phyloP scores from a whole-genome alignment of 805 yeast genomes.

The Candida pseudofarinosa region DNA sequence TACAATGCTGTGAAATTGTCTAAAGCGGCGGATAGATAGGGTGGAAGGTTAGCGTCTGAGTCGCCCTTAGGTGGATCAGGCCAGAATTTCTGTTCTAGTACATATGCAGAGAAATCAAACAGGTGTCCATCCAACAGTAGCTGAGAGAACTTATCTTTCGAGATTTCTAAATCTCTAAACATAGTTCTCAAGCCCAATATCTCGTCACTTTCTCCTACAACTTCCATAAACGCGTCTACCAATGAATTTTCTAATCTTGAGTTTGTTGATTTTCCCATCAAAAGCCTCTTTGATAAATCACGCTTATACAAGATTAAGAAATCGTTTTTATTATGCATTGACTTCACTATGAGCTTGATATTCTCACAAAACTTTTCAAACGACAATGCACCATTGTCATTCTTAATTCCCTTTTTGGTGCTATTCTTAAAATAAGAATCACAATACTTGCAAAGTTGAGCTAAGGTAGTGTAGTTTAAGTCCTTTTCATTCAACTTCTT shows the following conservation, averaged over 20 bases:
- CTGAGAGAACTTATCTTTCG: conserved; percentile 14
- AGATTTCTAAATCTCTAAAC: conserved; percentile 29
- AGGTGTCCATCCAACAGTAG: conserved; percentile 1
- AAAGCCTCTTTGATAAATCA: conserved; percentile 35
- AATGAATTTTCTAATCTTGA: conserved; percentile 18
- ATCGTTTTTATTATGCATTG: conserved; percentile 29
- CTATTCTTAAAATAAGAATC: conserved; percentile 24
- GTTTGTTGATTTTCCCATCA: conserved; percentile 19
- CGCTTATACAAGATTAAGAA: conserved; percentile 28
- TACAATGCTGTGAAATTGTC: conserved; percentile 19
- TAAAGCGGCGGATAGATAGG: conserved; percentile 13
- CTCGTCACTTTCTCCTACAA: conserved; percentile 31
- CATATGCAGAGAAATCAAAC: conserved; percentile 27
- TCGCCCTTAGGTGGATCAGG: conserved; percentile 33
- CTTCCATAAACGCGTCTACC: conserved; percentile 18
- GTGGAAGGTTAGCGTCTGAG: conserved; percentile 21
- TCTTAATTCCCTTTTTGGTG: conserved; percentile 7
- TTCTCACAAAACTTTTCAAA: conserved; percentile 15
- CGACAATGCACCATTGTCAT: conserved; percentile 2
- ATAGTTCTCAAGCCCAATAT: conserved; percentile 24
- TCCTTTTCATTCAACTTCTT: conserved; percentile 14
- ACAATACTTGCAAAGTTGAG: conserved; percentile 27
- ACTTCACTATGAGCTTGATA: conserved; percentile 26
- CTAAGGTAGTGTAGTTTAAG: conserved; percentile 13
- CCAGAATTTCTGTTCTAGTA: conserved; percentile 36